Evolutionary conservation across 2,329 filamentous ascomycete genomes (phyloP).

Genomic region (Lachnellula cervina): DNA sequence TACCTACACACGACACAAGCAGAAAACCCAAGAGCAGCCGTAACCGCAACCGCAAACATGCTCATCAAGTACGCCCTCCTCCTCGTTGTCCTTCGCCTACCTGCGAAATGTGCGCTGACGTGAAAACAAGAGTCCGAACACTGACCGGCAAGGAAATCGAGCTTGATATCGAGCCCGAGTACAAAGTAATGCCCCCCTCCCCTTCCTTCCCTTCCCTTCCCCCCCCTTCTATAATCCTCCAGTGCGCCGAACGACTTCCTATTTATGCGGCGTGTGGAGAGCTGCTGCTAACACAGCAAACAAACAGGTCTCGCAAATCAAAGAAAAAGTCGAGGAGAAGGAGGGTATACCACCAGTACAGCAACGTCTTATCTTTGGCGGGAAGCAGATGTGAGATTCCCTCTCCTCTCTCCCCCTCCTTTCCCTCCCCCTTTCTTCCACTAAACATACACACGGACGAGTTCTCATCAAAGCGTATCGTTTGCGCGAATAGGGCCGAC

Average conservation of each 20-base stretch:
- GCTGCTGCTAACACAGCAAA: background rate
- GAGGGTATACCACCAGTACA: constrained; percentile 97
- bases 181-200: constrained; percentile 60
- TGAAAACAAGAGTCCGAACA: constrained; percentile 74
- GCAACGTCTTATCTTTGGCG: constrained; percentile 91
- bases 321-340: constrained; percentile 98
- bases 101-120: background rate
- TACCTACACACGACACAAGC: too few species aligned
- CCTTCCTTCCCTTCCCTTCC: background rate
- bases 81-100: background rate
- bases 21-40: background rate
- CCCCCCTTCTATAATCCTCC: background rate
- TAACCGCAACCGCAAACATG: constrained; percentile 36
- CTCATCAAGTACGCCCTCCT: constrained; percentile 43
- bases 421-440: background rate
- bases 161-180: constrained; percentile 90
- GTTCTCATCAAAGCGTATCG: background rate
- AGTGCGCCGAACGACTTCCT: too few species aligned
- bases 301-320: constrained; percentile 81
- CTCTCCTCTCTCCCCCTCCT: background rate
- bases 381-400: constrained; percentile 84
- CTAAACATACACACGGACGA: background rate
- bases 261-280: background rate
- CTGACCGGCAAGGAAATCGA: constrained; percentile 99
- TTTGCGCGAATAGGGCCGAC: constrained; percentile 64